Conservation (phyloP, 2,329 filamentous ascomycete genomes). For the Teratosphaeriaceae sp. region DNA sequence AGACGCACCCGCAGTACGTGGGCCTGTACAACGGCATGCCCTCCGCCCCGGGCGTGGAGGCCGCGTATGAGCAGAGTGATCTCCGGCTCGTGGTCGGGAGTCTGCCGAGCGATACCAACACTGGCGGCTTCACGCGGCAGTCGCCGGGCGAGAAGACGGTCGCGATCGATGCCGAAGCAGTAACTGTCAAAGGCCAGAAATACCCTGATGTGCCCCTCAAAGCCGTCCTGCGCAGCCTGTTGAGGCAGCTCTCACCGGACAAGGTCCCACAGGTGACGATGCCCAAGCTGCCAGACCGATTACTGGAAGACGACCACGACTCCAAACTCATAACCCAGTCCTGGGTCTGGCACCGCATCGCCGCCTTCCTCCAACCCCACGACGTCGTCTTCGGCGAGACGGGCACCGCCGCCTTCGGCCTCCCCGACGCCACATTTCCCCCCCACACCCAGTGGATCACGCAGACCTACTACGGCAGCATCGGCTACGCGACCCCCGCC, state of each 20-base stretch:
- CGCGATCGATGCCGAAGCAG: constrained; percentile 32
- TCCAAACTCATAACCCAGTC: constrained; percentile 36
- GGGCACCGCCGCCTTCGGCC: constrained; percentile 34
- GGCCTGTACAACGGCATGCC: constrained; percentile 37
- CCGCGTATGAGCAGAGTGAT: constrained; percentile 32
- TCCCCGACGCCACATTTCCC: constrained; percentile 26
- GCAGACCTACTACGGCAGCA: constrained; percentile 40
- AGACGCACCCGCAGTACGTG: constrained; percentile 33
- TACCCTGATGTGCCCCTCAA: constrained; percentile 33
- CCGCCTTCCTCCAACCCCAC: constrained; percentile 30
- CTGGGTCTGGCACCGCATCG: constrained; percentile 33
- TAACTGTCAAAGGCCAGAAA: constrained; percentile 28
- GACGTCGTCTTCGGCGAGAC: constrained; percentile 39
- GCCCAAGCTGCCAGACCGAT: constrained; percentile 22
- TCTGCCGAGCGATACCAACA: constrained; percentile 38
- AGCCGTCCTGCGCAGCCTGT: constrained; percentile 28
- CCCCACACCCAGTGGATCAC: constrained; percentile 26
- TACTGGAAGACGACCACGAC: constrained; percentile 25
- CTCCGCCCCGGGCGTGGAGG: constrained; percentile 31
- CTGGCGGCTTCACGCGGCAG: constrained; percentile 34
- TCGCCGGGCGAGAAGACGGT: constrained; percentile 27
- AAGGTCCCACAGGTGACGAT: constrained; percentile 21
- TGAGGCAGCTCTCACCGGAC: constrained; percentile 15
- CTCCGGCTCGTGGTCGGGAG: constrained; percentile 34
- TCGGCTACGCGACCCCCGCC: constrained; percentile 38